These are phyloP conservation scores for Colletotrichum lentis DNA, from an alignment of 2,329 filamentous ascomycete species.

Conservation along the genomic window DNA sequence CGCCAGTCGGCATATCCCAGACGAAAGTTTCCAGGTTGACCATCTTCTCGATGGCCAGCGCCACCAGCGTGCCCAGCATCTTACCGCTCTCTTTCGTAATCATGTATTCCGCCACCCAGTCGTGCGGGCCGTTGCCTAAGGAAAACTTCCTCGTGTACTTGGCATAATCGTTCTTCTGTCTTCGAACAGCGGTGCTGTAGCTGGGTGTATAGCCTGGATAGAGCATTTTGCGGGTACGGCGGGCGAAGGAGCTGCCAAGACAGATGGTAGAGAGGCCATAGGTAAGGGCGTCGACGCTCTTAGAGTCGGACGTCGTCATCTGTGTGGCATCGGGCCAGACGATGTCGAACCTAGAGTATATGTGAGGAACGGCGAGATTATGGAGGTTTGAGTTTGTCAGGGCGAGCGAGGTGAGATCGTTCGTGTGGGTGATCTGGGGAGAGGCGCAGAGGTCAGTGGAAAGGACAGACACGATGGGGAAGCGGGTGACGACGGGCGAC, in stretches of 20 bases:
- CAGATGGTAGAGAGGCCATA: conserved; percentile 83
- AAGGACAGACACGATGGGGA: conserved; percentile 14
- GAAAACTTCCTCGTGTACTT: conserved; percentile 84
- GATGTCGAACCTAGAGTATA: conserved; percentile 87
- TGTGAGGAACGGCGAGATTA: conserved; percentile 76
- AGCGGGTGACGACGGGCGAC: conserved; percentile 37
- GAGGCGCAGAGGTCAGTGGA: conserved; percentile 30
- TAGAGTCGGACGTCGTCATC: conserved; percentile 69
- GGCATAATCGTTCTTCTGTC: conserved; percentile 71
- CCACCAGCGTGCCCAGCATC: conserved; percentile 86
- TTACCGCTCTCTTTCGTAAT: conserved; percentile 86
- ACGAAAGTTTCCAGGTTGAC: conserved; percentile 81
- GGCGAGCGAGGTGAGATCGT: conserved; percentile 80
- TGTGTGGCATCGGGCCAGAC: conserved; percentile 79
- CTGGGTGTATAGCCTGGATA: conserved; percentile 38
- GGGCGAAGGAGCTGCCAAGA: conserved; percentile 65
- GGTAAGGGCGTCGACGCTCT: conserved; percentile 82
- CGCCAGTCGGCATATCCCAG: conserved; percentile 90
- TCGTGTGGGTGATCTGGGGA: conserved; percentile 76
- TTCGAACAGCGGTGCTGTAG: conserved; percentile 32
- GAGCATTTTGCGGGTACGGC: conserved; percentile 49
- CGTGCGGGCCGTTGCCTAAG: conserved; percentile 79
- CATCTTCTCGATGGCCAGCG: conserved; percentile 82
- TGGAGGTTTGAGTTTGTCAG: conserved; percentile 82
- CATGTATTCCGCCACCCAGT: conserved; percentile 83